These are phyloP conservation scores for Castanea sativa DNA, from an alignment of 306 rosid species.

Conservation along the genomic window DNA sequence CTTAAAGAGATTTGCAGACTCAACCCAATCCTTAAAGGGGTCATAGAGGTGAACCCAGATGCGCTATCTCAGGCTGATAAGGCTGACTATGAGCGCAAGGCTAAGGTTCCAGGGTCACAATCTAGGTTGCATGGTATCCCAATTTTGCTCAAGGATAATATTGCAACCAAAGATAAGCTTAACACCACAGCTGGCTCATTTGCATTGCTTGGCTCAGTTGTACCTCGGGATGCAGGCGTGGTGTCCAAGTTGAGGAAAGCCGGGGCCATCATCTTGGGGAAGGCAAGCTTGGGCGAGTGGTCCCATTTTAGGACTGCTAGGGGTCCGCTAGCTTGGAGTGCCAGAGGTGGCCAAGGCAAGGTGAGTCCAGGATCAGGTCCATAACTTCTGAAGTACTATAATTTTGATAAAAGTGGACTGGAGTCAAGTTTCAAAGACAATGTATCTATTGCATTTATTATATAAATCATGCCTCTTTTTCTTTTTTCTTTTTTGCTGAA, in stretches of 20 bases:
- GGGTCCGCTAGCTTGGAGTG: slow-evolving; percentile 52
- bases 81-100: slow-evolving; percentile 40
- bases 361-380: slow-evolving; percentile 17
- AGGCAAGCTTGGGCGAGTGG: slow-evolving; percentile 66
- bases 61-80: slow-evolving; percentile 44
- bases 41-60: slow-evolving; percentile 63
- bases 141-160: slow-evolving; percentile 57
- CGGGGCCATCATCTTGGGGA: slow-evolving; percentile 73
- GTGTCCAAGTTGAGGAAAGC: slow-evolving; percentile 53
- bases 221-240: slow-evolving; percentile 67
- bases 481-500: no score
- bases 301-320: slow-evolving; percentile 14
- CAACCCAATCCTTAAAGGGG: slow-evolving; percentile 43
- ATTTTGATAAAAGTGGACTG: no score
- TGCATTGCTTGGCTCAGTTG: slow-evolving; percentile 56
- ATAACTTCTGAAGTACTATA: no score
- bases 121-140: slow-evolving; percentile 63
- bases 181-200: slow-evolving; percentile 69
- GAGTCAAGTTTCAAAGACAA: no score
- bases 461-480: no score
- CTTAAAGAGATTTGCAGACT: slow-evolving; percentile 31
- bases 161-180: slow-evolving; percentile 62
- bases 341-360: slow-evolving; percentile 59
- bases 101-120: slow-evolving; percentile 6
- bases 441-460: no score